These are phyloP conservation scores for Pyrrhoderma noxium DNA, from an alignment of 1,284 basidiomycete species.

Conservation along the genomic window DNA sequence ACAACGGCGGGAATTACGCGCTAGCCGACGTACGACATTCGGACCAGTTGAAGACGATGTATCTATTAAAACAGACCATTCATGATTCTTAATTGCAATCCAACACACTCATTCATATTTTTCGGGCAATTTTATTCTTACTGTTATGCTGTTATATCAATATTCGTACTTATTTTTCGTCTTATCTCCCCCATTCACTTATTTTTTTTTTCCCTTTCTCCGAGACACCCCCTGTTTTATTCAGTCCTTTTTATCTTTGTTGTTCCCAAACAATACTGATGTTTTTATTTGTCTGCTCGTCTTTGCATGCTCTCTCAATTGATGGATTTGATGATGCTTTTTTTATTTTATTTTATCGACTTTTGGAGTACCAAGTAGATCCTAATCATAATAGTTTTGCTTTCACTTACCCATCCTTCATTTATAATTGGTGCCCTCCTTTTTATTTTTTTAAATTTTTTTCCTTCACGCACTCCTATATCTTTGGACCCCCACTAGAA, in stretches of 20 bases:
- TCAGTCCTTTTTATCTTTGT: background rate
- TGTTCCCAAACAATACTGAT: background rate
- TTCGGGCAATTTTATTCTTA: too few relatives aligned
- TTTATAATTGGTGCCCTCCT: background rate
- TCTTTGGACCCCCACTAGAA: background rate
- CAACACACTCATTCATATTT: too few relatives aligned
- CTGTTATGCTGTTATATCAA: background rate
- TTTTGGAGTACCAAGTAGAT: background rate
- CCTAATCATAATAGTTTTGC: background rate
- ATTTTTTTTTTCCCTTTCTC: constrained; percentile 1
- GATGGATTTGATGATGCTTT: background rate
- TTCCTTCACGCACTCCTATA: background rate
- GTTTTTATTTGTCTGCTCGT: background rate
- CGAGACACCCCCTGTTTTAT: background rate
- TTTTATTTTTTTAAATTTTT: background rate
- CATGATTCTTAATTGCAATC: too few relatives aligned
- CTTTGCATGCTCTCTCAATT: background rate
- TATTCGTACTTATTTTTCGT: constrained; percentile 3
- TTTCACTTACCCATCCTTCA: background rate
- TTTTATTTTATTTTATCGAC: background rate
- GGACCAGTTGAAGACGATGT: constrained; percentile 24
- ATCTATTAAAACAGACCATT: background rate
- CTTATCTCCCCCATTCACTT: background rate
- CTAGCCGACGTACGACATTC: constrained; percentile 26
- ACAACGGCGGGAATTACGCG: constrained; percentile 13